Conservation (phyloP, 768 basidiomycete species). For the Mycena belliarum region DNA sequence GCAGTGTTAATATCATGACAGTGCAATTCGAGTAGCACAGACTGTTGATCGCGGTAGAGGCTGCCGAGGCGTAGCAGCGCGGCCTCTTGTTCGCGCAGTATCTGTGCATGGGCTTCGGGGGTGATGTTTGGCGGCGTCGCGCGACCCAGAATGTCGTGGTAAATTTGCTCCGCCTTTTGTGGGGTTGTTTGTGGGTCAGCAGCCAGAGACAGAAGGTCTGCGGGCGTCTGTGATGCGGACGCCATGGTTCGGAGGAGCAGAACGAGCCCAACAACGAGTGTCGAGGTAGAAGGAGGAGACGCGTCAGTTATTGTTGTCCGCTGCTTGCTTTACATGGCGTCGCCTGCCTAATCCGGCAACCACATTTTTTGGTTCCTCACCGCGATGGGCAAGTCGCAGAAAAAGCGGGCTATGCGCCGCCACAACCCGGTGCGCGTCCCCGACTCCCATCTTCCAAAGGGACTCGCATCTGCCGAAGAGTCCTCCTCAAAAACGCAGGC, state of each 20-base stretch:
- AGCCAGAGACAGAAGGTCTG: slow-evolving; percentile 60
- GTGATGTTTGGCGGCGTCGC: slow-evolving; percentile 32
- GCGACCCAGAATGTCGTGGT: slow-evolving; percentile 63
- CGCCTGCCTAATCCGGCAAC: neutral
- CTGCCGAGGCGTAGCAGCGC: slow-evolving; percentile 86
- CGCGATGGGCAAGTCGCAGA: slow-evolving; percentile 90
- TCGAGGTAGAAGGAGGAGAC: slow-evolving; percentile 11
- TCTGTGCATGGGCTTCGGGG: slow-evolving; percentile 50
- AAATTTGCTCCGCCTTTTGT: slow-evolving; percentile 68
- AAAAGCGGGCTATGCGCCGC: slow-evolving; percentile 79
- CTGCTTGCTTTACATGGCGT: neutral
- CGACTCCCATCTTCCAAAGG: slow-evolving; percentile 86
- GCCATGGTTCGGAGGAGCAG: slow-evolving; percentile 11
- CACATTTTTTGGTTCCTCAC: too few species aligned
- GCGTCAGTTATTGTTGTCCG: slow-evolving; percentile 22
- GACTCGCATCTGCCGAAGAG: slow-evolving; percentile 72
- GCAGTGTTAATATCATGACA: neutral
- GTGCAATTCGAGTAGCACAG: slow-evolving; percentile 25
- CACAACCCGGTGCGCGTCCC: slow-evolving; percentile 95
- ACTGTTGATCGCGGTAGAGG: slow-evolving; percentile 86
- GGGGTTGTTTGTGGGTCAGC: slow-evolving; percentile 49
- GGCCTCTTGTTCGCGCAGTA: slow-evolving; percentile 76
- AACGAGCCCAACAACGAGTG: neutral
- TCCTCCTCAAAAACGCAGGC: slow-evolving; percentile 76
- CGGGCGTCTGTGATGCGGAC: slow-evolving; percentile 31